Evolutionary conservation across 495 filamentous ascomycete species (phyloP).

Genomic region (Chaetomium fimeti): DNA sequence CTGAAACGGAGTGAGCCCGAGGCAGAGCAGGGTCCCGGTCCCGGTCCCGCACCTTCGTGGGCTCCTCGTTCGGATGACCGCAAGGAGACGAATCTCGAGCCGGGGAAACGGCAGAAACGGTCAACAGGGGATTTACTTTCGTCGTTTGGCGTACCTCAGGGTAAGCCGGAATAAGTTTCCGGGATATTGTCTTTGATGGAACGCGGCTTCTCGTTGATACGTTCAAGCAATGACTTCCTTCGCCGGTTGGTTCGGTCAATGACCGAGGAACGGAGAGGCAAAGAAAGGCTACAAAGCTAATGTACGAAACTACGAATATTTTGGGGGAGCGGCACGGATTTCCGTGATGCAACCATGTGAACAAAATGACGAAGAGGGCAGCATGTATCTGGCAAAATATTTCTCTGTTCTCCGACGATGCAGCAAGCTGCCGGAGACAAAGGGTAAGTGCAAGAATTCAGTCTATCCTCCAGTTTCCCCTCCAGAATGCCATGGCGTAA

Average conservation of each 20-base stretch:
- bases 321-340: not conserved
- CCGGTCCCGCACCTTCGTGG: not conserved
- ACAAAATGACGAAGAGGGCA: not conserved
- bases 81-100: not conserved
- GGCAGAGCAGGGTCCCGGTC: not conserved
- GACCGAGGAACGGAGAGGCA: too few species aligned
- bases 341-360: not conserved
- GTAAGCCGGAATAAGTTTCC: not conserved
- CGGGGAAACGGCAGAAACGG: constrained; percentile 13
- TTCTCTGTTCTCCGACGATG: constrained; percentile 45
- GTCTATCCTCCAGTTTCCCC: constrained; percentile 77
- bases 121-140: constrained; percentile 3
- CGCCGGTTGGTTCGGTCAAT: too few species aligned
- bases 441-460: constrained; percentile 52
- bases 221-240: not conserved
- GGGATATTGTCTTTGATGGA: not conserved
- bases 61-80: not conserved
- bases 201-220: not conserved
- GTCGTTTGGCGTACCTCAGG: not conserved
- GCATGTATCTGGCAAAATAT: constrained; percentile 48
- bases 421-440: constrained; percentile 39
- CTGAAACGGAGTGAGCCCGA: not conserved
- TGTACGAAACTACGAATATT: not conserved
- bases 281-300: too few species aligned
- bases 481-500: constrained; percentile 62